phyloP scores from a whole-genome alignment of 306 rosid species.

The Casuarina cunninghamiana region DNA sequence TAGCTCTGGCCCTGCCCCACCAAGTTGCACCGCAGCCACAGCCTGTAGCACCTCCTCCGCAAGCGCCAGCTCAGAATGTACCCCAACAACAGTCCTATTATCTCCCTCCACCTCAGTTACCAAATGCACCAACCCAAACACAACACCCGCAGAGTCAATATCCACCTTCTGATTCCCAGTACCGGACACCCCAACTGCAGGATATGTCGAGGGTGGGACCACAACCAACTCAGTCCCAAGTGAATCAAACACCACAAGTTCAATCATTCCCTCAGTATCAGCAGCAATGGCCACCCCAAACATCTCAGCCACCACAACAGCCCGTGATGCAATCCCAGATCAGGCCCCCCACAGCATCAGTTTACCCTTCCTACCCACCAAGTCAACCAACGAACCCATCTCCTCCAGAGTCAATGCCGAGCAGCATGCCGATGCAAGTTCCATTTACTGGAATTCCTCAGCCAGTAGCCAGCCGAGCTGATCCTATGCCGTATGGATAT shows the following conservation, averaged over 20 bases:
- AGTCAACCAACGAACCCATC: constrained; percentile 62
- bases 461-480: constrained; percentile 59
- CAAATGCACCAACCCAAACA: constrained; percentile 50
- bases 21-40: constrained; percentile 66
- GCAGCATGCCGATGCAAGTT: constrained; percentile 90
- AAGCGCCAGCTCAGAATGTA: constrained; percentile 57
- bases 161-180: constrained; percentile 68
- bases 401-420: constrained; percentile 65
- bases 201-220: constrained; percentile 59
- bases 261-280: constrained; percentile 81
- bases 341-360: constrained; percentile 53
- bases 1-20: constrained; percentile 89
- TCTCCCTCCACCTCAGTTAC: constrained; percentile 54
- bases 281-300: constrained; percentile 46
- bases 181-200: constrained; percentile 60
- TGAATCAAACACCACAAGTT: constrained; percentile 53
- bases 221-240: constrained; percentile 62
- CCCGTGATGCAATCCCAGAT: constrained; percentile 67
- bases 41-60: constrained; percentile 49
- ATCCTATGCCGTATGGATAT: constrained; percentile 71
- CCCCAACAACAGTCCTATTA: constrained; percentile 73
- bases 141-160: constrained; percentile 72
- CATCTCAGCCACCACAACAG: constrained; percentile 54
- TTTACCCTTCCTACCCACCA: constrained; percentile 65
- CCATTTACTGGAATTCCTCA: constrained; percentile 70